Conservation (phyloP, 345 rosid genomes). For the Citrus maxima region DNA sequence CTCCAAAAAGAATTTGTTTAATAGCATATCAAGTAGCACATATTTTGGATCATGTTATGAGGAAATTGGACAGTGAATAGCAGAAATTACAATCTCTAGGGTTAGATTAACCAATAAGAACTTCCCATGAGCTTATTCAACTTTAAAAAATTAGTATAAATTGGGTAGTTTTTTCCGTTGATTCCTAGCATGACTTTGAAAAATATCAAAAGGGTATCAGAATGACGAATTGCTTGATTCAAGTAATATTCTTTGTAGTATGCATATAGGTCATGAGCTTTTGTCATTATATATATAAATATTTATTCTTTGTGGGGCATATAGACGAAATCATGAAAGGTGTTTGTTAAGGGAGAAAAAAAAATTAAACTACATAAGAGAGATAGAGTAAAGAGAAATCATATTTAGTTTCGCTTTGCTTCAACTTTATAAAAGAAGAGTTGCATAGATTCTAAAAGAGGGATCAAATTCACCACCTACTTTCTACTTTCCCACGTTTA, state of each 20-base stretch:
- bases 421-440: constrained; percentile 7
- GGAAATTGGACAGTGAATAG: constrained; percentile 15
- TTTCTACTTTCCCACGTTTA: neutral
- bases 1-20: neutral
- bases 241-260: neutral
- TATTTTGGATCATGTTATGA: constrained; percentile 31
- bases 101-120: neutral
- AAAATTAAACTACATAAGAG: no score
- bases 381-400: neutral
- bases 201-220: neutral
- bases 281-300: neutral
- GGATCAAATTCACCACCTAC: constrained; percentile 5
- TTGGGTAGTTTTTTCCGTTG: neutral
- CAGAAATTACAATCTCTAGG: constrained; percentile 8
- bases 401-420: neutral
- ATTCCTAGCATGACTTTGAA: neutral
- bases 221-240: neutral
- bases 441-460: neutral
- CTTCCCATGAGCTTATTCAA: neutral
- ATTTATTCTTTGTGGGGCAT: neutral
- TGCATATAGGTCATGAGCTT: no score
- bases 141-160: no score
- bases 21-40: constrained; percentile 13
- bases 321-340: neutral
- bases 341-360: constrained; percentile 4